Evolutionary conservation across 1,284 basidiomycete genomes (phyloP).

Genomic region (Porodaedalea pini): DNA sequence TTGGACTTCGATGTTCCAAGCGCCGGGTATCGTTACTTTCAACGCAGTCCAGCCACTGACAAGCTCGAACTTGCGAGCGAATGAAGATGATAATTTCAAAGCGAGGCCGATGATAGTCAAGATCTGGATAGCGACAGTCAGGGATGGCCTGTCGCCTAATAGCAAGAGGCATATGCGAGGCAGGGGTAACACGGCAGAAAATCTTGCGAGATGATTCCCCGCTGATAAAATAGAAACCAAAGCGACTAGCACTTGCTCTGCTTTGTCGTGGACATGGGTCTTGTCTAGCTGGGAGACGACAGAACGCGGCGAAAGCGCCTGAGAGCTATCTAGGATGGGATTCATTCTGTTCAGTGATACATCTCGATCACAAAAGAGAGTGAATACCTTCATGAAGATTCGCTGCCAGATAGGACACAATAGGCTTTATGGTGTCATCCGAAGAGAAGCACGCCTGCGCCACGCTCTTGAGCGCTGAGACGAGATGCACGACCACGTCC

Average conservation of each 20-base stretch:
- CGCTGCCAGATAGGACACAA: constrained; percentile 82
- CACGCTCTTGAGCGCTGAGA: constrained; percentile 56
- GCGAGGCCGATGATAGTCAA: constrained; percentile 58
- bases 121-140: constrained; percentile 55
- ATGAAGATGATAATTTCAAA: constrained; percentile 50
- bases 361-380: constrained; percentile 22
- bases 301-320: constrained; percentile 50
- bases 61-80: constrained; percentile 70
- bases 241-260: constrained; percentile 57
- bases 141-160: constrained; percentile 63
- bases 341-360: constrained; percentile 2
- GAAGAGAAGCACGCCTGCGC: constrained; percentile 61
- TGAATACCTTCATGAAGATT: constrained; percentile 70
- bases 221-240: constrained; percentile 56
- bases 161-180: constrained; percentile 72
- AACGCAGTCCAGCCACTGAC: constrained; percentile 72
- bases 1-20: constrained; percentile 66
- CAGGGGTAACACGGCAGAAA: constrained; percentile 65
- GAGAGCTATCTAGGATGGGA: constrained; percentile 28
- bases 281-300: constrained; percentile 52
- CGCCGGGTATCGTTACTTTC: constrained; percentile 58
- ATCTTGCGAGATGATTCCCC: constrained; percentile 53
- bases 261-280: constrained; percentile 48
- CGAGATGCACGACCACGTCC: constrained; percentile 50
- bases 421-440: constrained; percentile 76